Base-by-base conservation (phyloP, 345 rosid genomes). In the Jatropha curcas region DNA sequence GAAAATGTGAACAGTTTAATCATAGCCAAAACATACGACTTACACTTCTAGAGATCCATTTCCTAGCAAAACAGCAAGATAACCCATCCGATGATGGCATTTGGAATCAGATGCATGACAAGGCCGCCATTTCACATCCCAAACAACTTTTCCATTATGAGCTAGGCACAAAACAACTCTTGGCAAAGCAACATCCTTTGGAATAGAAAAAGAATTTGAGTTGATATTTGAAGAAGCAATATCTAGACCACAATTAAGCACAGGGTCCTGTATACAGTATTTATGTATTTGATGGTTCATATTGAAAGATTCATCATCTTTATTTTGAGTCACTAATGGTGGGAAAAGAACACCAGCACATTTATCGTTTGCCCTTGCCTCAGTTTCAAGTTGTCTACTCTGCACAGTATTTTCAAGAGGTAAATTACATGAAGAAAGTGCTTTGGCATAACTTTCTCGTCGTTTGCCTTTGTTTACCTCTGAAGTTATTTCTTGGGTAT, bases 81-180 rank as follows among this genome's bases (percentile, higher is more conserved):
- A 95, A 22, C 99, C 98, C 94, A 95, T 85, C 67, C 85, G 86
- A 56, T 85, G 88, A 74, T 75, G 79, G 85, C 74, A 81, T 76
- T 74, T 60, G 72, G 87, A 78, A 73, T 82, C 79, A 51, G 78
- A 71, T 48, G 30, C 68, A 80, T 71, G 68, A 67, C 50, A 72
- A 52, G 98, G 98, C 73, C 84, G 82, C 94, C 98, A 95, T 84
- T 95, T 92, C 62, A 91, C 88, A 75, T 95, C 98, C 97, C 97
- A 92, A 28, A 81, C 94, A 77, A 91, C 96, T 86, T 92, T 91
- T 79, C 94, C 99, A 76, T 87, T 85, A 79, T 92, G 98, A 71
- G 97, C 93, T 31, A 95, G 82, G 84, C 98, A 95, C 58, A 92
- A 74, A 37, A 91, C 84, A 73, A 87, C 79, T 79, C 90, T 88